phyloP scores from a whole-genome alignment of 78 protist species.

The Cyanophora paradoxa region DNA sequence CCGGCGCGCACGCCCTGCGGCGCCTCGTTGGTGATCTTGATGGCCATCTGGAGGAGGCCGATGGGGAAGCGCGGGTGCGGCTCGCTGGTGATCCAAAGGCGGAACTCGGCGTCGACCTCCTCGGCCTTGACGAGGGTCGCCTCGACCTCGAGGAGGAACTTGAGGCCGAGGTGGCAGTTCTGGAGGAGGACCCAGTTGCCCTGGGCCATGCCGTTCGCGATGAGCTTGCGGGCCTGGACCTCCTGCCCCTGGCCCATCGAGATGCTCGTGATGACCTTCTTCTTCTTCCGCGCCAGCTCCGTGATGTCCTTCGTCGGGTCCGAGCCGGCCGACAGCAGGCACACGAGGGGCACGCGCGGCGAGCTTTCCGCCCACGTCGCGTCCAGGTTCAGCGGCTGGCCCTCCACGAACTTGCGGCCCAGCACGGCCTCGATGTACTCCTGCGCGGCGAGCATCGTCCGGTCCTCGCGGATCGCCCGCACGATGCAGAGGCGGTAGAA shows the following conservation, averaged over 20 bases:
- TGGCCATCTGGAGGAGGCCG: conserved; percentile 66
- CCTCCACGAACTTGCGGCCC: conserved; percentile 38
- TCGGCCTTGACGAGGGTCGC: conserved; percentile 3
- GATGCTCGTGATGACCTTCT: conserved; percentile 33
- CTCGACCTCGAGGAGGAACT: conserved; percentile 56
- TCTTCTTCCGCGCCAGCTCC: conserved; percentile 50
- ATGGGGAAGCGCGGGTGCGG: conserved; percentile 71
- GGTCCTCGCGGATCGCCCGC: conserved; percentile 62
- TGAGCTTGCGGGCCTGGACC: conserved; percentile 41
- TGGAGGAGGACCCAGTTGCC: conserved; percentile 85
- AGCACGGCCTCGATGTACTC: conserved; percentile 34
- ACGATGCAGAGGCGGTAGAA: conserved; percentile 66
- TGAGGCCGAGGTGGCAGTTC: conserved; percentile 80
- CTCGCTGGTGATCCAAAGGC: conserved; percentile 77
- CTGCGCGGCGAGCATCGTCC: conserved; percentile 48
- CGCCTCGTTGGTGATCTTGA: conserved; percentile 85
- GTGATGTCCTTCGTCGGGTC: conserved; percentile 69
- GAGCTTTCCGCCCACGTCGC: conserved; percentile 12
- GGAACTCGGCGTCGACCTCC: conserved; percentile 27
- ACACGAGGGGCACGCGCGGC: conserved; percentile 58
- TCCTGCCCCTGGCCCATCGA: conserved; percentile 94
- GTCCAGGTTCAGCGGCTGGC: conserved; percentile 28
- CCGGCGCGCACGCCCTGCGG: conserved; percentile 78
- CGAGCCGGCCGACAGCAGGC: conserved; percentile 71
- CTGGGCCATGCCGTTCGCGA: neutral